Evolutionary conservation across 1,284 basidiomycete genomes (phyloP).

Genomic region (Ceratobasidium sp.): DNA sequence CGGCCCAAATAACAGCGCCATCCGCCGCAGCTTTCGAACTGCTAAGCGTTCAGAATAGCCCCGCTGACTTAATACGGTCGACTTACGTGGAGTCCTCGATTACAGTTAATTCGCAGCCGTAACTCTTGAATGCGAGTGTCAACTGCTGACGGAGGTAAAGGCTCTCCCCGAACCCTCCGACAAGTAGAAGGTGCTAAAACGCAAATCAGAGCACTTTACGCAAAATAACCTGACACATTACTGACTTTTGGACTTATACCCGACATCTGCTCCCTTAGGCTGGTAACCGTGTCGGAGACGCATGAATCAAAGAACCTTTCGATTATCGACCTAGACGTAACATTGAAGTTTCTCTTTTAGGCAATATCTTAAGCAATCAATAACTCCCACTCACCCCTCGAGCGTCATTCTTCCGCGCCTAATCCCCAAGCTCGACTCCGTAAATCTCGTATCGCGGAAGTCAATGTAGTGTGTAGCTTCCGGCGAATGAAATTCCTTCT

Average conservation of each 20-base stretch:
- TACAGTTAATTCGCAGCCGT: neutral
- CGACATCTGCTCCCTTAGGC: constrained; percentile 9
- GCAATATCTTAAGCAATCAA: neutral
- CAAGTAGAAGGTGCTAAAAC: constrained; percentile 40
- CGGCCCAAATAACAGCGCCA: neutral
- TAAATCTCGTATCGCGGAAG: neutral
- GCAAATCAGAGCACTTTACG: neutral
- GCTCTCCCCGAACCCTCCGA: constrained; percentile 42
- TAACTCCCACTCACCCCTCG: neutral
- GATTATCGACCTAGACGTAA: neutral
- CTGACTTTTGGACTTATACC: neutral
- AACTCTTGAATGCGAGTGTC: neutral
- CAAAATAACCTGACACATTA: neutral
- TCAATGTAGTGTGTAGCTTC: neutral
- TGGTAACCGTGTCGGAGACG: neutral
- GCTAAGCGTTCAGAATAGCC: too few relatives aligned
- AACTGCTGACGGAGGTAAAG: constrained; percentile 19
- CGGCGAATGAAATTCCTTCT: neutral
- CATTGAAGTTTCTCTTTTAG: too few relatives aligned
- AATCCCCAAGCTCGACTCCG: neutral
- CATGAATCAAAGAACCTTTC: constrained; percentile 20
- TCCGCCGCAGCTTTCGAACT: neutral
- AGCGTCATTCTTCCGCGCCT: constrained; percentile 8
- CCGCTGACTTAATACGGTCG: too few relatives aligned
- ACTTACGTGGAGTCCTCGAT: constrained; percentile 13